Conservation (phyloP, 179 eudicot genomes). For the Silene vulgaris region DNA sequence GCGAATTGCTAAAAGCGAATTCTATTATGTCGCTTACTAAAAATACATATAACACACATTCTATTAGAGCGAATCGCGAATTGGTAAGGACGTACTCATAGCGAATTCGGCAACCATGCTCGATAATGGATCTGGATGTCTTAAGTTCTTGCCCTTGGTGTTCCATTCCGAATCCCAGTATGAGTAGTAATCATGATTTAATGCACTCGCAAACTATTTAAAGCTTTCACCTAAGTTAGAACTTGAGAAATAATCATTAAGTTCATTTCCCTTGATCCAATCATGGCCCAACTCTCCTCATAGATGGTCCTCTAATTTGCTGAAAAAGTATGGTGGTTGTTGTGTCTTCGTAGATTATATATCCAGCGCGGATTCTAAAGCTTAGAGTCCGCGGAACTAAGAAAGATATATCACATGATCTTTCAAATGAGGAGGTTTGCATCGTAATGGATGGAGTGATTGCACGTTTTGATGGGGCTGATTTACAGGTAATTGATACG, state of each 20-base stretch:
- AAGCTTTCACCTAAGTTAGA: not conserved
- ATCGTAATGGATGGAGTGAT: slow-evolving; percentile 71
- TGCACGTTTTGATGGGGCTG: slow-evolving; percentile 89
- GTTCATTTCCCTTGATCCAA: not conserved
- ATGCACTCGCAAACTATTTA: not conserved
- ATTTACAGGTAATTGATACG: slow-evolving; percentile 54
- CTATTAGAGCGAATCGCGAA: no score
- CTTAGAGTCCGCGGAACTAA: slow-evolving; percentile 78
- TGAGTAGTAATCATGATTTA: not conserved
- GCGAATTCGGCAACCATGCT: no score
- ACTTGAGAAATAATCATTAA: not conserved
- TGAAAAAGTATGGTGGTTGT: not conserved
- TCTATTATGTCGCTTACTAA: no score
- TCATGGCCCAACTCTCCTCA: slow-evolving; percentile 4
- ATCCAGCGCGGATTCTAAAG: slow-evolving; percentile 61
- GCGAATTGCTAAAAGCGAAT: no score
- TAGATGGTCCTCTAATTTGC: slow-evolving; percentile 32
- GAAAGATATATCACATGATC: slow-evolving; percentile 55
- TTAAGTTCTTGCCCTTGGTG: no score
- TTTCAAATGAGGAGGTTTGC: slow-evolving; percentile 82
- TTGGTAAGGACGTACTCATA: no score
- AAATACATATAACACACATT: no score
- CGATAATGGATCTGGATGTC: no score
- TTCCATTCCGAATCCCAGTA: no score
- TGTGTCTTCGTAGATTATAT: slow-evolving; percentile 24